phyloP scores from a whole-genome alignment of 805 yeast genomes.

The Priceomyces haplophilus region DNA sequence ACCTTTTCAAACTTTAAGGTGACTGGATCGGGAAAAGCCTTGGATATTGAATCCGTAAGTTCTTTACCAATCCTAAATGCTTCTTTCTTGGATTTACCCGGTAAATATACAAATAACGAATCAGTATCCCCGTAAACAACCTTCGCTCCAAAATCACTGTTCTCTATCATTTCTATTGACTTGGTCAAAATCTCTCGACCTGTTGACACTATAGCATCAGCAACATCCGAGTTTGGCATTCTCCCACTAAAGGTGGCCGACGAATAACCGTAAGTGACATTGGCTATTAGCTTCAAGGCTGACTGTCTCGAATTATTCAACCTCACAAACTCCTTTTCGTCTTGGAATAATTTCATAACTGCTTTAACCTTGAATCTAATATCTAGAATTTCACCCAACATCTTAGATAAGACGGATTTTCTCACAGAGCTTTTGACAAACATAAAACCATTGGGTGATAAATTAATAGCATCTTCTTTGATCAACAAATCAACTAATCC shows the following conservation, averaged over 20 bases:
- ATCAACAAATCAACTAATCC: slow-evolving; percentile 54
- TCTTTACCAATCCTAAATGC: slow-evolving; percentile 75
- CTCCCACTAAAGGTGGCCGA: slow-evolving; percentile 94
- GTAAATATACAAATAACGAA: slow-evolving; percentile 84
- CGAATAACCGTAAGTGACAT: slow-evolving; percentile 94
- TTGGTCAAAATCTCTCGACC: slow-evolving; percentile 80
- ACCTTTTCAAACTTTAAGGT: slow-evolving; percentile 88
- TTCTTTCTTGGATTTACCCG: slow-evolving; percentile 71
- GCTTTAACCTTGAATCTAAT: slow-evolving; percentile 75
- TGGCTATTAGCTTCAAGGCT: slow-evolving; percentile 86
- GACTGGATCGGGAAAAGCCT: slow-evolving; percentile 73
- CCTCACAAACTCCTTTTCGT: slow-evolving; percentile 48
- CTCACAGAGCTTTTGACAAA: slow-evolving; percentile 67
- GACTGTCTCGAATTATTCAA: slow-evolving; percentile 74
- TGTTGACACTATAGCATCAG: slow-evolving; percentile 89
- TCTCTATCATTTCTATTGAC: slow-evolving; percentile 69
- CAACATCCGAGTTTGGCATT: slow-evolving; percentile 95
- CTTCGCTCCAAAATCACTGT: slow-evolving; percentile 71
- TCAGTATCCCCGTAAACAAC: slow-evolving; percentile 98
- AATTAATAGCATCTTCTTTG: slow-evolving; percentile 48
- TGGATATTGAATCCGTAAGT: slow-evolving; percentile 64
- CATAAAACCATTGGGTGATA: slow-evolving; percentile 86
- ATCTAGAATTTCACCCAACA: slow-evolving; percentile 80
- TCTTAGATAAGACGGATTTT: slow-evolving; percentile 71
- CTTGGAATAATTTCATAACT: slow-evolving; percentile 55